A percentile compares a stretch with the other conserved stretches of the same genome.
Evolutionary conservation across 225 moss, liverwort and hornwort species (phyloP).

Genomic region (Straminergon stramineum): DNA sequence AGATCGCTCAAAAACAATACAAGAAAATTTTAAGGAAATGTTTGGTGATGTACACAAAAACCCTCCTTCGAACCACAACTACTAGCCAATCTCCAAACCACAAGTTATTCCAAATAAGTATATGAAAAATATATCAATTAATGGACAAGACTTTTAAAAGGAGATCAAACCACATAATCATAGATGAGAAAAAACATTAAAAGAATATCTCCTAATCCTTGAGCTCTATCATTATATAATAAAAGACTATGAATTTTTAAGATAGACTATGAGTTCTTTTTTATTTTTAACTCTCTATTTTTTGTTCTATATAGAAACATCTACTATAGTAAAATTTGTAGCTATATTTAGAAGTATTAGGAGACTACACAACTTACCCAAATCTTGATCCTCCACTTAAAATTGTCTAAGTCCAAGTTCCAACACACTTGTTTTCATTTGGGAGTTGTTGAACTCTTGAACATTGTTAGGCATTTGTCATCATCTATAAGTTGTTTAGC

Average conservation of each 20-base stretch:
- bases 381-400: not conserved
- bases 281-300: not conserved
- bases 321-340: accelerated
- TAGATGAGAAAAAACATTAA: accelerated
- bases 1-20: not conserved
- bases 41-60: not conserved
- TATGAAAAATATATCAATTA: not conserved
- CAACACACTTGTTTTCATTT: not conserved
- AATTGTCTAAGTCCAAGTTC: not conserved
- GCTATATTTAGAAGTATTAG: not conserved
- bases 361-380: accelerated
- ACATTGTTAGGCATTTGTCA: not conserved
- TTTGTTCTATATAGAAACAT: accelerated
- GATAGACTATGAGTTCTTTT: not conserved
- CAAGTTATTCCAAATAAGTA: not conserved
- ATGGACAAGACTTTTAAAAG: accelerated
- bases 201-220: not conserved
- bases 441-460: accelerated
- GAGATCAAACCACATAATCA: not conserved
- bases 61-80: accelerated
- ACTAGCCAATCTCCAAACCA: not conserved
- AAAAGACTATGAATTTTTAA: not conserved
- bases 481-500: not conserved
- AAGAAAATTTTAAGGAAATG: not conserved
- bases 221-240: not conserved